Conservation (phyloP, 306 rosid genomes). For the Rosa lucieae region DNA sequence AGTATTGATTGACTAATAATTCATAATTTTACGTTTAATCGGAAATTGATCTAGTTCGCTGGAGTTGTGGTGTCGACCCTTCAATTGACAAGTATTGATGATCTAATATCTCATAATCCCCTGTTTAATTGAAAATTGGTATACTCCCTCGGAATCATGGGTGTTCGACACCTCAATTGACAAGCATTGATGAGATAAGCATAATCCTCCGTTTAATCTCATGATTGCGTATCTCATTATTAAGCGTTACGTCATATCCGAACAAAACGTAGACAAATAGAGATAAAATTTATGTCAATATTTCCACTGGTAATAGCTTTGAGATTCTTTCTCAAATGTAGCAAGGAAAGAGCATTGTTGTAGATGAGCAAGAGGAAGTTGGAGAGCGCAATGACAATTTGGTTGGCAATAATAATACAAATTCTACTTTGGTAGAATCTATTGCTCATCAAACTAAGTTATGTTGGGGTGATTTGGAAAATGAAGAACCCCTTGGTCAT, state of each 20-base stretch:
- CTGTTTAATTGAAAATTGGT: neutral
- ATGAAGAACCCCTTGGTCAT: too few relatives aligned
- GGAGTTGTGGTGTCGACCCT: neutral
- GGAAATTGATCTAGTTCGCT: neutral
- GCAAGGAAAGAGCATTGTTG: too few relatives aligned
- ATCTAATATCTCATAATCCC: neutral
- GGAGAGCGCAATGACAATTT: too few relatives aligned
- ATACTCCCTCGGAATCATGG: rapidly evolving
- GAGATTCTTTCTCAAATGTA: too few relatives aligned
- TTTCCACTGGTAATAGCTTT: too few relatives aligned
- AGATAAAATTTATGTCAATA: neutral
- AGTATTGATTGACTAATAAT: neutral
- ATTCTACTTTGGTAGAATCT: too few relatives aligned
- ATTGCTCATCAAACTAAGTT: too few relatives aligned
- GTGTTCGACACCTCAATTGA: neutral
- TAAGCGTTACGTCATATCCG: neutral
- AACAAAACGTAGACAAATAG: neutral
- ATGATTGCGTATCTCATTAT: neutral
- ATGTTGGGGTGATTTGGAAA: too few relatives aligned
- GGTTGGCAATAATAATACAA: too few relatives aligned
- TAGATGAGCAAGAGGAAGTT: too few relatives aligned
- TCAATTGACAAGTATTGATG: neutral
- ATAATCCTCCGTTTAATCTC: neutral
- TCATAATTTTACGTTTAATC: neutral
- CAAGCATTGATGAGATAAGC: neutral